phyloP scores from a whole-genome alignment of 2,329 filamentous ascomycete species.

The Fusarium nodosum region DNA sequence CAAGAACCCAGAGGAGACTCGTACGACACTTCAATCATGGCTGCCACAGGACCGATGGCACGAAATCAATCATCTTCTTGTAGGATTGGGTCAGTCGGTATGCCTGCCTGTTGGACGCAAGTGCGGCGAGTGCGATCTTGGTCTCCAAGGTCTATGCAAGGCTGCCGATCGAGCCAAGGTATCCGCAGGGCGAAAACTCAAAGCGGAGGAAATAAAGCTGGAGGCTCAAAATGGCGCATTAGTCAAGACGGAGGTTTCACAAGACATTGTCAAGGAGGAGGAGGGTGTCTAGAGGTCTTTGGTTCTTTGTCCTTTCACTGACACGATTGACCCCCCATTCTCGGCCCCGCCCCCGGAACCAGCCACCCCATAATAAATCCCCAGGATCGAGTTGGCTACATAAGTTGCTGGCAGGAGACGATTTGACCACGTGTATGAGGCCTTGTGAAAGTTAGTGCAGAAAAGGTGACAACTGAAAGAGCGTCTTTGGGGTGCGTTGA shows the following conservation, averaged over 20 bases:
- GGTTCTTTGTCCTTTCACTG: constrained; percentile 6
- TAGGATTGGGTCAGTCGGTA: constrained; percentile 88
- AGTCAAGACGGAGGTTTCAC: constrained; percentile 46
- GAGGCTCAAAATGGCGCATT: constrained; percentile 43
- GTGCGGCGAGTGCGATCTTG: constrained; percentile 89
- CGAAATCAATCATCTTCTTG: constrained; percentile 90
- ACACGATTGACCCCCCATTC: constrained; percentile 27
- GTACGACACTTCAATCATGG: constrained; percentile 82
- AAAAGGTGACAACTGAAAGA: constrained; percentile 14
- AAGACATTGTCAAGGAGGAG: constrained; percentile 50
- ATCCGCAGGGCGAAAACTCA: constrained; percentile 65
- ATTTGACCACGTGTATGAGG: constrained; percentile 44
- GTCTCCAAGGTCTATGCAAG: constrained; percentile 80
- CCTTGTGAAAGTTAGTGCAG: constrained; percentile 18
- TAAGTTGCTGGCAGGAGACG: constrained; percentile 30
- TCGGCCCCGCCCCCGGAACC: constrained; percentile 44
- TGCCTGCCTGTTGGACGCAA: constrained; percentile 83
- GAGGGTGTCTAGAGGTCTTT: constrained; percentile 42
- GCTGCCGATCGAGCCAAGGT: constrained; percentile 77
- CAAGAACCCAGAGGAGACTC: constrained; percentile 84
- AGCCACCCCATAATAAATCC: constrained; percentile 42
- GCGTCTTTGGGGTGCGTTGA: constrained; percentile 30
- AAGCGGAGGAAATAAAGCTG: constrained; percentile 49
- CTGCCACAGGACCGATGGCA: constrained; percentile 87
- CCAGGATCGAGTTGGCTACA: constrained; percentile 25